These are phyloP conservation scores for Tulasnella sp. DNA, from an alignment of 768 basidiomycete species.

Conservation along the genomic window DNA sequence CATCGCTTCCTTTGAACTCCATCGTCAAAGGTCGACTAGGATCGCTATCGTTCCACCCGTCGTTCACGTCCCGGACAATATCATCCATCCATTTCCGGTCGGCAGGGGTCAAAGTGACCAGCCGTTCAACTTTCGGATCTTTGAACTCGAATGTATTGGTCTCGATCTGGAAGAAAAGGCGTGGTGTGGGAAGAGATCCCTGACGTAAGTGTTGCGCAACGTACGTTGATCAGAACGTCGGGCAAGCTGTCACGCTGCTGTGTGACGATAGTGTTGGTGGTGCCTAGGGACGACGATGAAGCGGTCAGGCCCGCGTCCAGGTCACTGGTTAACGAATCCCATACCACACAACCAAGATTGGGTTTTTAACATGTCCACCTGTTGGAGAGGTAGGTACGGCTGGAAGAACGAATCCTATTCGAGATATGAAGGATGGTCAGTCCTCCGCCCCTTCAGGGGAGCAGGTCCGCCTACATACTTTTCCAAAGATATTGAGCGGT, in stretches of 20 bases:
- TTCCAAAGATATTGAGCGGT: slow-evolving; percentile 90
- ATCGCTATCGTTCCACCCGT: slow-evolving; percentile 63
- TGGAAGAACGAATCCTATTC: slow-evolving; percentile 88
- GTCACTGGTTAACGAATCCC: not conserved
- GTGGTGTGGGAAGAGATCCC: not conserved
- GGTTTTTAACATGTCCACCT: slow-evolving; percentile 78
- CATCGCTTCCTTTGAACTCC: slow-evolving; percentile 93
- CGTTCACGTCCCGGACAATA: slow-evolving; percentile 77
- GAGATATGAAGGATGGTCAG: slow-evolving; percentile 15
- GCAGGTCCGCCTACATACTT: slow-evolving; percentile 40
- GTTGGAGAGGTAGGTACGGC: slow-evolving; percentile 92
- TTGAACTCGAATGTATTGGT: slow-evolving; percentile 79
- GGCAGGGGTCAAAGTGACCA: slow-evolving; percentile 75
- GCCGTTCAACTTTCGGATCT: slow-evolving; percentile 69
- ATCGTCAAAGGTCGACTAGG: slow-evolving; percentile 49
- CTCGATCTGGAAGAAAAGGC: slow-evolving; percentile 53
- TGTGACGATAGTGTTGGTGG: slow-evolving; percentile 91
- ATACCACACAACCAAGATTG: slow-evolving; percentile 75
- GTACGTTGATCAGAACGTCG: slow-evolving; percentile 82
- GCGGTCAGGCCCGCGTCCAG: not conserved
- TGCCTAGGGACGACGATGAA: slow-evolving; percentile 35
- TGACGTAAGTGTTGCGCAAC: slow-evolving; percentile 20
- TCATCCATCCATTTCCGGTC: slow-evolving; percentile 99
- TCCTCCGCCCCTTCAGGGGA: not conserved
- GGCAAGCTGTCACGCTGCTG: slow-evolving; percentile 73